Evolutionary conservation across 495 filamentous ascomycete species (phyloP).

Genomic region (Collariella sp.): DNA sequence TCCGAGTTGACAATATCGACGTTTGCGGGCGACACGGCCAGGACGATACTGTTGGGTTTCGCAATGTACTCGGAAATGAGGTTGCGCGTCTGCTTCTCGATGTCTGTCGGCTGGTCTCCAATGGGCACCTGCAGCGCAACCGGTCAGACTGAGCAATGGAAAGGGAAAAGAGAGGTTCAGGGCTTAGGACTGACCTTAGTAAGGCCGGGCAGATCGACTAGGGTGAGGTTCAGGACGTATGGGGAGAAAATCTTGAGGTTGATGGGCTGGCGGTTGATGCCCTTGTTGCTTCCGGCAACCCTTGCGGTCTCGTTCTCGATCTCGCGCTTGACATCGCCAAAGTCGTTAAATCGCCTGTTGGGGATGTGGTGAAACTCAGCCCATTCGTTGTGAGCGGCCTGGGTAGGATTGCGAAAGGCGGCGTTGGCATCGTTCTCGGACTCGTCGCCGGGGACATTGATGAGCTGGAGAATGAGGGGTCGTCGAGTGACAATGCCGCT

Average conservation of each 20-base stretch:
- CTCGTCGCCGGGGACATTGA: constrained; percentile 88
- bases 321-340: constrained; percentile 84
- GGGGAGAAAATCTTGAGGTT: constrained; percentile 99
- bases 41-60: constrained; percentile 96
- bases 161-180: neutral
- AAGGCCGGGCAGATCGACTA: constrained; percentile 91
- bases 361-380: constrained; percentile 95
- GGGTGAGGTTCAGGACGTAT: constrained; percentile 88
- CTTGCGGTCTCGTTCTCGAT: constrained; percentile 95
- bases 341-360: constrained; percentile 84
- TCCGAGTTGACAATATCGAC: constrained; percentile 99
- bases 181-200: constrained; percentile 71
- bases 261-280: constrained; percentile 94
- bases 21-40: constrained; percentile 95
- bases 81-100: constrained; percentile 96
- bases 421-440: constrained; percentile 52
- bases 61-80: constrained; percentile 98
- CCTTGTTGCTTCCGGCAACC: constrained; percentile 96
- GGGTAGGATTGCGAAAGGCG: constrained; percentile 38
- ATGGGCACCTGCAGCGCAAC: constrained; percentile 64
- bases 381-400: constrained; percentile 61
- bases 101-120: constrained; percentile 94
- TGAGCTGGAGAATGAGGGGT: constrained; percentile 92
- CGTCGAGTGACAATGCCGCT: constrained; percentile 93
- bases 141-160: constrained; percentile 7